A percentile compares a stretch with the other conserved stretches of the same genome.
Evolutionary conservation across 1,284 basidiomycete genomes (phyloP).

Genomic region (Boletus holoroseus): DNA sequence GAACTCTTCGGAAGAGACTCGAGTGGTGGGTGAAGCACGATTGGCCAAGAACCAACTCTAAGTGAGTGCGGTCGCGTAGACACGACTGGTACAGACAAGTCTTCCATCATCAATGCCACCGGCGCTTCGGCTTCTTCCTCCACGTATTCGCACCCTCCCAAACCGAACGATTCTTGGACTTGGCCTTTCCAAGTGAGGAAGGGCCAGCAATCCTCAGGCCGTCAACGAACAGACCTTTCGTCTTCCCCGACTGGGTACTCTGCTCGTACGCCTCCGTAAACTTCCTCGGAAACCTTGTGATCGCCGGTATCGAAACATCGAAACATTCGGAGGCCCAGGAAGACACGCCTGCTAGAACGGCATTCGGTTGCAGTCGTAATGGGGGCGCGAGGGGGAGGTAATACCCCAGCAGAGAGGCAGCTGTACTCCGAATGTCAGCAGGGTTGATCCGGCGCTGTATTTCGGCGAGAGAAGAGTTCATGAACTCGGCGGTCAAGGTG

Average conservation of each 20-base stretch:
- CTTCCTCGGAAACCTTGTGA: slow-evolving; percentile 23
- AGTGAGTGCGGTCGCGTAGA: background rate
- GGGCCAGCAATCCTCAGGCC: slow-evolving; percentile 14
- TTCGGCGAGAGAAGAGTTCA: slow-evolving; percentile 33
- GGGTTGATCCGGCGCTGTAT: slow-evolving; percentile 45
- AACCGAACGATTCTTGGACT: slow-evolving; percentile 25
- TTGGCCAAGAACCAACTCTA: background rate
- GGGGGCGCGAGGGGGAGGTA: slow-evolving; percentile 56
- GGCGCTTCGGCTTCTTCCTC: slow-evolving; percentile 18
- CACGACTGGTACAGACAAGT: background rate
- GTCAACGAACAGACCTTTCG: slow-evolving; percentile 27
- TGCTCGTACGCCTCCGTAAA: slow-evolving; percentile 24
- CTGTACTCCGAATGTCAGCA: slow-evolving; percentile 58
- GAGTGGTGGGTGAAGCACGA: background rate
- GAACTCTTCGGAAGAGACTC: background rate
- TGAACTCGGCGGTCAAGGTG: slow-evolving; percentile 22
- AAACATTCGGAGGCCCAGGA: slow-evolving; percentile 51
- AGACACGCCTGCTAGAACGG: slow-evolving; percentile 59
- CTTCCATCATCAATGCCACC: slow-evolving; percentile 18
- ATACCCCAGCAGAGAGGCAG: slow-evolving; percentile 72
- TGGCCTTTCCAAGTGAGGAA: slow-evolving; percentile 22
- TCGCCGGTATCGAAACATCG: slow-evolving; percentile 16
- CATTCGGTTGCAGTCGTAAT: slow-evolving; percentile 44
- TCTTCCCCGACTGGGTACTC: slow-evolving; percentile 7
- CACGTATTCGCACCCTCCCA: slow-evolving; percentile 20